phyloP scores from a whole-genome alignment of 331 rosid species.

The Saraca asoca region DNA sequence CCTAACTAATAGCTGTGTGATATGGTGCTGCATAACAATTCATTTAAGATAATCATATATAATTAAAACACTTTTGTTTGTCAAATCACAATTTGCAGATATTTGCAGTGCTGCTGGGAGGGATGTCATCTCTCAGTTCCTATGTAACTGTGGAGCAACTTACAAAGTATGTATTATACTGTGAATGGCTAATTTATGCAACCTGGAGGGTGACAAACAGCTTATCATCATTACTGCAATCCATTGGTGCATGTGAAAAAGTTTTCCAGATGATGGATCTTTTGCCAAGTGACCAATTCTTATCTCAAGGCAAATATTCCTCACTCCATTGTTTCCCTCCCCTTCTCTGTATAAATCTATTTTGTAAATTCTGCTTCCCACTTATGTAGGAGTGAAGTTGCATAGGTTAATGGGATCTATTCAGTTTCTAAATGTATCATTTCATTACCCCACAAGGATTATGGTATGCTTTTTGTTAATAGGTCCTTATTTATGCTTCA shows the following conservation, averaged over 20 bases:
- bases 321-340: not conserved
- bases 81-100: constrained; percentile 51
- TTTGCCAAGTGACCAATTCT: constrained; percentile 64
- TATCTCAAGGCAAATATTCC: constrained; percentile 55
- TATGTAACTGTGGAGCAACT: constrained; percentile 68
- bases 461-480: constrained; percentile 35
- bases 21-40: constrained; percentile 3
- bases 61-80: not conserved
- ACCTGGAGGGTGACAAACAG: constrained; percentile 79
- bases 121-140: constrained; percentile 53
- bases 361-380: constrained; percentile 28
- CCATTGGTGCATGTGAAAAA: constrained; percentile 76
- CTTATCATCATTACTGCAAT: constrained; percentile 71
- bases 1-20: not conserved
- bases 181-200: constrained; percentile 89
- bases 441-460: constrained; percentile 63
- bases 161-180: constrained; percentile 75
- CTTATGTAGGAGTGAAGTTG: constrained; percentile 59
- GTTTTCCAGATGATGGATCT: constrained; percentile 62
- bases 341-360: not conserved
- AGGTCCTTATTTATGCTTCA: not conserved
- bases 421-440: constrained; percentile 66
- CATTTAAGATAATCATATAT: not conserved
- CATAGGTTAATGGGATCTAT: constrained; percentile 58
- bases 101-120: constrained; percentile 66